phyloP scores from a whole-genome alignment of 805 yeast genomes.

The Starmerella tilneyi region DNA sequence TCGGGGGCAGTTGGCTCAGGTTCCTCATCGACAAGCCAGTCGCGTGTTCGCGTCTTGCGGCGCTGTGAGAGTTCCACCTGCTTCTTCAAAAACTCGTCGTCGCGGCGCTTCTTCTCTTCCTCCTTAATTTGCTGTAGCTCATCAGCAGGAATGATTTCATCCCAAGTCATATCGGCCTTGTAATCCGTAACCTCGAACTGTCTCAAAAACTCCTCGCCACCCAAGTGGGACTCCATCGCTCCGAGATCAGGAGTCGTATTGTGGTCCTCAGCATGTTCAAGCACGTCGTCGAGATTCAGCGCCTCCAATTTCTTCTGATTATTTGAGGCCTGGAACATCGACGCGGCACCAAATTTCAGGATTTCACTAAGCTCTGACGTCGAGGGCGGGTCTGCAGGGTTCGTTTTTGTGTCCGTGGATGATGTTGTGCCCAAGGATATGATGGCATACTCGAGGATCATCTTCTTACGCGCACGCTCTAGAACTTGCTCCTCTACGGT shows the following conservation, averaged over 20 bases:
- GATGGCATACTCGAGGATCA: constrained; percentile 96
- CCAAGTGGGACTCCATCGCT: constrained; percentile 71
- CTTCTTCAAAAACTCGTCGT: constrained; percentile 76
- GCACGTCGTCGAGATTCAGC: constrained; percentile 87
- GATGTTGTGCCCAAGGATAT: constrained; percentile 90
- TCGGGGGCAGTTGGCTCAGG: constrained; percentile 23
- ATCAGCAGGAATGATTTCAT: constrained; percentile 93
- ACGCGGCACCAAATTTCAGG: constrained; percentile 95
- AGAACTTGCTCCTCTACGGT: constrained; percentile 96
- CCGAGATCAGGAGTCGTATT: constrained; percentile 92
- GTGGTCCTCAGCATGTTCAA: constrained; percentile 95
- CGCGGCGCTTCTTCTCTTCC: constrained; percentile 76
- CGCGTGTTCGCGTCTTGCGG: constrained; percentile 58
- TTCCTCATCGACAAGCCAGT: constrained; percentile 42
- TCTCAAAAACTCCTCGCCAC: constrained; percentile 93
- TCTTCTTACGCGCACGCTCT: constrained; percentile 93
- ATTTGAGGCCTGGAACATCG: constrained; percentile 91
- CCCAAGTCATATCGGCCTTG: constrained; percentile 98
- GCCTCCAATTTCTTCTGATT: constrained; percentile 94
- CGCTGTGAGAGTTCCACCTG: constrained; percentile 82
- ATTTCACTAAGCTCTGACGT: constrained; percentile 83
- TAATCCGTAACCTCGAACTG: constrained; percentile 98
- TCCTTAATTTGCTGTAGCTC: constrained; percentile 81
- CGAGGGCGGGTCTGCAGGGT: constrained; percentile 44
- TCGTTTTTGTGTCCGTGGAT: constrained; percentile 44